Base-by-base conservation (phyloP, 768 basidiomycete species). In the Leccinum uliginosum region DNA sequence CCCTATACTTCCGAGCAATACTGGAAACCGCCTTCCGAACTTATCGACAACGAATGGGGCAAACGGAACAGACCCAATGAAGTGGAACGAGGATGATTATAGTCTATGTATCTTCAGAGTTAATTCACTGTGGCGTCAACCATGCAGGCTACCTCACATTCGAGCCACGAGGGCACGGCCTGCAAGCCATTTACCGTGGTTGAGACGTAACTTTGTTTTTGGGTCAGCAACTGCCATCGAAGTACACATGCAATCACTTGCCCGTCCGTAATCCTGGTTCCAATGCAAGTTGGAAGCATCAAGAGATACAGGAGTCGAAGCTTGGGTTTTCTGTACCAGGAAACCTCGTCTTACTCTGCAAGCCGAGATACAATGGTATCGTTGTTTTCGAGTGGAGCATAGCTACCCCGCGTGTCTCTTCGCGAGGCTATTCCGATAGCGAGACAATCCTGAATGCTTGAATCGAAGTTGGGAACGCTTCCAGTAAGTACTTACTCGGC, bases 241-340 rank as follows among this genome's bases (percentile, higher is more conserved):
- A 43, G 15, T 7, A 43, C n/a, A 11, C 5, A 11, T 19, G 34
- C 4, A n/a, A 38, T 30, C 9, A 47, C 63, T 56, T 40, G 15
- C 65, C 62, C 65, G 17, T 46, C 59, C 4, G 59, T 66, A 50
- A 59, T 57, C 43, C 62, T 62, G 38, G 68, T 60, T 19, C 57
- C 58, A 2, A 69, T 50, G 46, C 64, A 65, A 7, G 61, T 47
- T 11, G 83, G 84, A 58, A 84, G 71, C 67, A 85, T 74, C 49
- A 85, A 50, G 23, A 86, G 56, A 67, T 86, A 86, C 46, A 85
- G 62, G 23, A 74, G 32, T 23, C 83, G 72, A 57, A 87, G 70
- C 59, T 86, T 86, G 2, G 74, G 83, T 61, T 86, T 86, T 59
- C 63, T 66, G 67, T 85, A 85, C 85, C 85, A 87, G 43, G 83